Conservation (phyloP, 164 flowering plant genomes). For the Hamamelis virginiana region DNA sequence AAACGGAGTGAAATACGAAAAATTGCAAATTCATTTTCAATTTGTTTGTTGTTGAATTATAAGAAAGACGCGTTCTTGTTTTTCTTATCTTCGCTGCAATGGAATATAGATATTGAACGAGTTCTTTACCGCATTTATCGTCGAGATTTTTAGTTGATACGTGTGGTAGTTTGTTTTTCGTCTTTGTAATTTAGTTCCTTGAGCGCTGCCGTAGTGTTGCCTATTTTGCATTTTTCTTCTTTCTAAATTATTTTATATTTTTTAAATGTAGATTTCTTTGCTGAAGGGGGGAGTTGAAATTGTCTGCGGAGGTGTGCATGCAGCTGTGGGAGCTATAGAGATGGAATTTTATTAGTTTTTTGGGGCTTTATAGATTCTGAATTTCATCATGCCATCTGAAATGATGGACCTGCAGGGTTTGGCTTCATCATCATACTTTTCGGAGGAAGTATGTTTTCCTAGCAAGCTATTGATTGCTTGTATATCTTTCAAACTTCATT, state of each 20-base stretch:
- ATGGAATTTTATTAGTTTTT: slow-evolving; percentile 1
- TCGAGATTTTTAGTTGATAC: background rate
- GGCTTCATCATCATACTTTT: slow-evolving; percentile 43
- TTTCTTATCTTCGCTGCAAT: background rate
- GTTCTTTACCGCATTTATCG: background rate
- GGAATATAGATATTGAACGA: background rate
- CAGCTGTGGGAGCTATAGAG: slow-evolving; percentile 4
- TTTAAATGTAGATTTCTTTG: slow-evolving; percentile 7
- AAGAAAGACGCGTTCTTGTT: too few species aligned
- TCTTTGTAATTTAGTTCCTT: background rate
- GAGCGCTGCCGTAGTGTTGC: background rate
- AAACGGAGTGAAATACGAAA: too few species aligned
- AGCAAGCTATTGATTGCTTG: slow-evolving; percentile 39
- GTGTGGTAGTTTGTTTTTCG: too few species aligned
- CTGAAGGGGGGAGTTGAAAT: slow-evolving; percentile 3
- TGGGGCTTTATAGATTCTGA: slow-evolving; percentile 12
- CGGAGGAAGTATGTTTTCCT: slow-evolving; percentile 38
- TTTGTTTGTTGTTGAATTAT: too few species aligned
- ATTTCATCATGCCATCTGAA: slow-evolving; percentile 44
- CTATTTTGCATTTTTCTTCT: background rate
- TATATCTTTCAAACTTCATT: background rate
- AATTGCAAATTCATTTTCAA: too few species aligned
- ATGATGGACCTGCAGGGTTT: slow-evolving; percentile 42
- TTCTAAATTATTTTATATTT: slow-evolving; percentile 1
- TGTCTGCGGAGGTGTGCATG: slow-evolving; percentile 8